phyloP scores from a whole-genome alignment of 1,284 basidiomycete genomes.

The Leccinum griseonigrum region DNA sequence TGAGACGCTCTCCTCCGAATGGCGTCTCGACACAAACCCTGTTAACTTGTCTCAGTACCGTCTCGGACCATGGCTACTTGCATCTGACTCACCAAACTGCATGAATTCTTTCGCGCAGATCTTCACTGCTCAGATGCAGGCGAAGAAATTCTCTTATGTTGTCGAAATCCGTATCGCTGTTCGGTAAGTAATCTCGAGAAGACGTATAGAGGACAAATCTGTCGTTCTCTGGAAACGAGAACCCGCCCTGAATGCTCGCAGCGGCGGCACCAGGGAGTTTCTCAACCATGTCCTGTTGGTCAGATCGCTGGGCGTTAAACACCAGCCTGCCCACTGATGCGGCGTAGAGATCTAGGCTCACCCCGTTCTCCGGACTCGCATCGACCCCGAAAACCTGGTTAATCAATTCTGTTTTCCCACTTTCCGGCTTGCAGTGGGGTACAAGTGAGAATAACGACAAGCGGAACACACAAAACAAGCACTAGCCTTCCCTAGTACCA shows the following conservation, averaged over 20 bases:
- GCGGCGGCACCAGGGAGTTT: not conserved
- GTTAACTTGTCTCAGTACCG: not conserved
- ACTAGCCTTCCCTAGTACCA: slow-evolving; percentile 5
- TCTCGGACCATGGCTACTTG: not conserved
- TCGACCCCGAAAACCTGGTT: slow-evolving; percentile 4
- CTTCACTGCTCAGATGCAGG: not conserved
- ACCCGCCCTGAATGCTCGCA: not conserved
- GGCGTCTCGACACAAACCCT: slow-evolving; percentile 6
- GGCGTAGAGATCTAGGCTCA: not conserved
- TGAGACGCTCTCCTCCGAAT: slow-evolving; percentile 2
- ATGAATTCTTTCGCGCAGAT: not conserved
- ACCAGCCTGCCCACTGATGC: not conserved
- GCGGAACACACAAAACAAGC: not conserved
- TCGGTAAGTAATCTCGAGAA: not conserved
- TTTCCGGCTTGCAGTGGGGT: not conserved
- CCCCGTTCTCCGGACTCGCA: not conserved
- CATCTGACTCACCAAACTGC: slow-evolving; percentile 1
- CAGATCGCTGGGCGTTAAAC: not conserved
- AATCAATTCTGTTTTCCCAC: slow-evolving; percentile 5
- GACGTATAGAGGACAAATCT: slow-evolving; percentile 6
- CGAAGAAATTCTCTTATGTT: not conserved
- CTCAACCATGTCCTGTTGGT: not conserved
- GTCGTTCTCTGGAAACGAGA: slow-evolving; percentile 1
- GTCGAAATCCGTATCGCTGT: slow-evolving; percentile 7
- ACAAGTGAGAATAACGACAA: not conserved